Evolutionary conservation across 148 eudicot species (phyloP), one percentile per base, ranked within the genome.

Genomic region (Nepenthes gracilis): DNA sequence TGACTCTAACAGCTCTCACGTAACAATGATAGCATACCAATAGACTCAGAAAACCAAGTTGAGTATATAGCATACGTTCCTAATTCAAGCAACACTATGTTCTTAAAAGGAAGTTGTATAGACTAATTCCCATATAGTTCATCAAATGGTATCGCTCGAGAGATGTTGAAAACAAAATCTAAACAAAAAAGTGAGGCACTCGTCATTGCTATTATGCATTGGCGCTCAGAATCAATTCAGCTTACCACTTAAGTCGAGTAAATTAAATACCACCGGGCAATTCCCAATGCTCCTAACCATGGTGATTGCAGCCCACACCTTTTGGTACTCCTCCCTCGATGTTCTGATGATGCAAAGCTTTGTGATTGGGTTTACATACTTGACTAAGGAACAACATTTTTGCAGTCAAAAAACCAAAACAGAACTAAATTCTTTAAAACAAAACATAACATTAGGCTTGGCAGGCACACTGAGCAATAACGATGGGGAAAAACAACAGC

Each of bases 191-290:
- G 15, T 49, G 48, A 6, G 48, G 48, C 6, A 5, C 6, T 45
- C 11, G 48, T 11, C 6, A 45, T 45, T 6, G 48, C 6, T 49
- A 12, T 12, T 10, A n/a, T 10, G 12, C 53, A 49, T 49, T 2
- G 2, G 15, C 12, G 13, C 12, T 53, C 12, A 58, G 55, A 12
- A 5, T 47, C 9, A 40, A 37, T 54, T 23, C 49, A 59, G 74
- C 96, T 88, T 71, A 92, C 98, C 98, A 67, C 88, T 88, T 59
- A 92, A 75, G 60, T 92, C 83, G 62, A 92, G 77, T 59, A 92
- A 74, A 72, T 85, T 92, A 73, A 85, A 85, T 49, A 81, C 63
- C 43, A 85, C 91, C 1, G 91, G 85, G 70, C 88, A 85, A 53
- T 79, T 82, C 32, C 78, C 91, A 40, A 92, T 66, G 69, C 77